Evolutionary conservation across 2,329 filamentous ascomycete species (phyloP), one percentile per base, ranked within the genome.

Genomic region (Scopulariopsis brevicaulis): DNA sequence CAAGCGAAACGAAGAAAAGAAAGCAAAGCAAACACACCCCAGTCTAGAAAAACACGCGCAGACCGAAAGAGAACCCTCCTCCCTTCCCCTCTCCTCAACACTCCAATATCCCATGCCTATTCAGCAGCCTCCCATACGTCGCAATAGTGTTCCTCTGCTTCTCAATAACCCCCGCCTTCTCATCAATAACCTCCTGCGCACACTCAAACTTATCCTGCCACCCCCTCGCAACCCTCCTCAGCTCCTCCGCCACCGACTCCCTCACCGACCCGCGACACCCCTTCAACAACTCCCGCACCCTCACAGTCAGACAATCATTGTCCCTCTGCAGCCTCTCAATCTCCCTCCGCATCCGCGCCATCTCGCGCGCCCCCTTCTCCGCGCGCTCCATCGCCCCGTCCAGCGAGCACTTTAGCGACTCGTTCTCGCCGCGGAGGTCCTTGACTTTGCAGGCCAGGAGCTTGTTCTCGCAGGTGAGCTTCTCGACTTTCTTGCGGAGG

Each of bases 361-460:
- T 62, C 59, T 69, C 66, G 59, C 66, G 64, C 32, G 67, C 64
- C 4, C 72, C 63, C 34, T 69, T 67, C 34, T 71, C 68, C 22
- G 66, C 64, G 32, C 75, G 73, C 32, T 65, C 64, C 54, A 74
- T 66, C n/a, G 70, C 65, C 4, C 64, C 62, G 18, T 70, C 65
- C 15, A 75, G 67, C 54, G 68, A 67, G n/a, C 67, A 68, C 14
- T 73, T 70, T 5, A 78, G 68, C 8, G 68, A 65, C 18, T 68
- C 65, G 61, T 76, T 76, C 35, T 77, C 73, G 18, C 67, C 67
- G 59, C 73, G 67, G 1, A 77, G 68, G 48, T 71, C 64, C 1
- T 70, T 70, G 6, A 73, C 62, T 59, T 69, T 65, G 60, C 66
- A 64, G 25, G 67, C 64, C 5, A 73, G 64, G 25, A 69, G 66